Conservation (phyloP, 306 rosid genomes). For the Benincasa hispida region DNA sequence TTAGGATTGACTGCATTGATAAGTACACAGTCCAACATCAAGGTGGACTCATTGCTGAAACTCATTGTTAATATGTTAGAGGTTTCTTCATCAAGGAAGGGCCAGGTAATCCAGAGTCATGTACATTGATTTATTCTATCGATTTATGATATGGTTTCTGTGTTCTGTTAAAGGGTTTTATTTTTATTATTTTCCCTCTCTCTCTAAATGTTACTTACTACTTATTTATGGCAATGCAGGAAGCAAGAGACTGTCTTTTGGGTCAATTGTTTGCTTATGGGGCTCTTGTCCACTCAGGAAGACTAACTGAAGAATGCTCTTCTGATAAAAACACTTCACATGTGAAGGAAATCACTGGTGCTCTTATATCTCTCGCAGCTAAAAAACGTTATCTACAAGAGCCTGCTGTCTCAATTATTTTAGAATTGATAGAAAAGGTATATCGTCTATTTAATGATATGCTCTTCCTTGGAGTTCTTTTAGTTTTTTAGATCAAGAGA, state of each 20-base stretch:
- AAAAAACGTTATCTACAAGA: slow-evolving; percentile 93
- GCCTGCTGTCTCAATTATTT: slow-evolving; percentile 64
- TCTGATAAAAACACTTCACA: slow-evolving; percentile 35
- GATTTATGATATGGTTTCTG: slow-evolving; percentile 1
- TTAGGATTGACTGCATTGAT: slow-evolving; percentile 53
- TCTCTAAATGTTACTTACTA: not conserved
- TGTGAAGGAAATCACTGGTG: slow-evolving; percentile 49
- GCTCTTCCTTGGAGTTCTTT: not conserved
- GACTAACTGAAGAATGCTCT: slow-evolving; percentile 45
- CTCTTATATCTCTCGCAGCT: slow-evolving; percentile 49
- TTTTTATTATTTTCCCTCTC: not conserved
- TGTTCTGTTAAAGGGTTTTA: not conserved
- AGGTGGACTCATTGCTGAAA: slow-evolving; percentile 67
- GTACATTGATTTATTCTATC: not conserved
- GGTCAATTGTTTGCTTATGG: slow-evolving; percentile 93
- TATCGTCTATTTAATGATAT: not conserved
- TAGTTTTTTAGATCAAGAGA: not conserved
- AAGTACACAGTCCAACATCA: slow-evolving; percentile 30
- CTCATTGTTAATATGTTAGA: slow-evolving; percentile 64
- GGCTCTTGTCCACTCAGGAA: slow-evolving; percentile 74
- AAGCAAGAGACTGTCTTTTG: slow-evolving; percentile 72
- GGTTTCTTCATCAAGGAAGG: slow-evolving; percentile 89
- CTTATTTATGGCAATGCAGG: slow-evolving; percentile 42
- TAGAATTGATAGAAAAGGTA: slow-evolving; percentile 69
- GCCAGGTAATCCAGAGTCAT: slow-evolving; percentile 48